Conservation (phyloP, 352 stramenopile species). For the Thraustochytrium sp. region DNA sequence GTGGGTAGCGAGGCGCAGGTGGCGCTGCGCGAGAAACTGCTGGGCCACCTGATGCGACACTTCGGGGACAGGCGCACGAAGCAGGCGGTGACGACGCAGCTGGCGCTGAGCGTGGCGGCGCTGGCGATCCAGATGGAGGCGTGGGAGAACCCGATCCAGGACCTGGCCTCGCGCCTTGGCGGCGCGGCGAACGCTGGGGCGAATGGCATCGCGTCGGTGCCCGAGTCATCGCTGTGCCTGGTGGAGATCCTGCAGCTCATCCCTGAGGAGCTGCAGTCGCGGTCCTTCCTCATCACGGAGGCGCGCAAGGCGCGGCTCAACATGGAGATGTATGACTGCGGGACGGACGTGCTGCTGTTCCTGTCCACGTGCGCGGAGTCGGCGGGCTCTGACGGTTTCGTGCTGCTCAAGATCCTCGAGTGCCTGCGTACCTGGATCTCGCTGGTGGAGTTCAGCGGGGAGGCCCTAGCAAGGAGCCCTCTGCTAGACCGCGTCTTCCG, state of each 20-base stretch:
- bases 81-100: conserved; percentile 15
- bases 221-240: not conserved
- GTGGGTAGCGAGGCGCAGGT: not conserved
- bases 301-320: not conserved
- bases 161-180: not conserved
- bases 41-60: not conserved
- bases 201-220: not conserved
- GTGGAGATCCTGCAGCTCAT: conserved; percentile 17
- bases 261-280: not conserved
- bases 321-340: conserved; percentile 23
- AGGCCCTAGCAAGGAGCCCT: not conserved
- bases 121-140: conserved; percentile 35
- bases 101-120: not conserved
- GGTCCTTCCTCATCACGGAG: not conserved
- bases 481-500: not conserved
- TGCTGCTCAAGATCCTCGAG: not conserved
- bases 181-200: not conserved
- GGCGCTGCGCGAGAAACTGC: not conserved
- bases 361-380: not conserved
- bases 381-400: not conserved
- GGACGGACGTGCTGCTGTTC: conserved; percentile 6
- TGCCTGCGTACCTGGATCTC: conserved; percentile 6
- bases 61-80: not conserved
- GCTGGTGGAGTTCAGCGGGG: not conserved
- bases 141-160: conserved; percentile 14